These are phyloP conservation scores for Hericium erinaceus DNA, from an alignment of 768 basidiomycete species.

Conservation along the genomic window DNA sequence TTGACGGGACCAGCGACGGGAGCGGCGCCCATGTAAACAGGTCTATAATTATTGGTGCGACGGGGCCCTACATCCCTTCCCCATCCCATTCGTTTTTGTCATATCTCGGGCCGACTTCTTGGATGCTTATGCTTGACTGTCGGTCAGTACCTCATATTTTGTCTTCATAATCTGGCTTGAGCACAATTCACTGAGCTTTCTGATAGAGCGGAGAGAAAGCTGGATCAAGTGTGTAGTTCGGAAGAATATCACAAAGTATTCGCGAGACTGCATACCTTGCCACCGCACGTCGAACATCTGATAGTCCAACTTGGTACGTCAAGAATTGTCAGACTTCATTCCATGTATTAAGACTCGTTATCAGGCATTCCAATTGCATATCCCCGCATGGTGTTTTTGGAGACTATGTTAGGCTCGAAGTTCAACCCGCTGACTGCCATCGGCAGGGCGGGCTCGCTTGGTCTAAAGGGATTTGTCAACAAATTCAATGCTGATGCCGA, in stretches of 20 bases:
- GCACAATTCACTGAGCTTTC: conserved; percentile 1
- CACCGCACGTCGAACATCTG: conserved; percentile 67
- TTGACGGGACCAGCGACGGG: conserved; percentile 65
- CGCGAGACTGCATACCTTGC: conserved; percentile 47
- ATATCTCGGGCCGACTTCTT: conserved; percentile 70
- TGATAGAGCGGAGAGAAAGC: conserved; percentile 74
- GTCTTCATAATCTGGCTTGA: background rate
- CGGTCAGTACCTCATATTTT: conserved; percentile 38
- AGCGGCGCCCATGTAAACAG: conserved; percentile 56
- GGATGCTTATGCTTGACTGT: conserved; percentile 73
- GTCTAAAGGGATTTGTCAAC: conserved; percentile 74
- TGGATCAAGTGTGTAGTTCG: conserved; percentile 70
- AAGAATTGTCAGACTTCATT: background rate
- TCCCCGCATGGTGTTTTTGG: conserved; percentile 88
- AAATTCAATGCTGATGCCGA: conserved; percentile 92
- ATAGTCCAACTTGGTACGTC: conserved; percentile 66
- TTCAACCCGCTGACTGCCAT: conserved; percentile 78
- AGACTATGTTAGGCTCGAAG: conserved; percentile 66
- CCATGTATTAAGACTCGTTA: background rate
- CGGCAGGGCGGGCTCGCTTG: conserved; percentile 56
- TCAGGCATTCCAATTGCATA: conserved; percentile 79
- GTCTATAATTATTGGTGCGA: conserved; percentile 64
- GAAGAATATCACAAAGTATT: conserved; percentile 70
- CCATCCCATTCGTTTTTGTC: conserved; percentile 79
- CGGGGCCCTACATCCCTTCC: conserved; percentile 69